Percentiles rank a stretch among this genome's conserved stretches.
phyloP scores from a whole-genome alignment of 1,284 basidiomycete genomes.

The Thecaphora frezii region DNA sequence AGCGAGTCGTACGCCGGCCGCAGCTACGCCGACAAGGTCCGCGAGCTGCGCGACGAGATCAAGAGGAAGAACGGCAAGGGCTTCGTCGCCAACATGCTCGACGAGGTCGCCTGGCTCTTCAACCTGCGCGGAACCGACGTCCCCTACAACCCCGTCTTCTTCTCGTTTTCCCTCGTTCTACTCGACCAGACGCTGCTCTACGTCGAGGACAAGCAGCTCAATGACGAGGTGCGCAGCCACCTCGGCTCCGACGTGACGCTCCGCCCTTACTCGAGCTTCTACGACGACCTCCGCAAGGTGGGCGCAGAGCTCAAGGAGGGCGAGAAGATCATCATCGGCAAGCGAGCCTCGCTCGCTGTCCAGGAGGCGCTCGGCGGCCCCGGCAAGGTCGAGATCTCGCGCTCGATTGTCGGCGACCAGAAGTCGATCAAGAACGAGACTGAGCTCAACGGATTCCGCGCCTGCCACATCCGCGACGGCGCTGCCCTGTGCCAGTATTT shows the following conservation, averaged over 20 bases:
- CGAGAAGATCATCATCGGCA: conserved; percentile 50
- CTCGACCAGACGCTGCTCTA: conserved; percentile 71
- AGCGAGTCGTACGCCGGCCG: conserved; percentile 70
- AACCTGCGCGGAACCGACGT: conserved; percentile 92
- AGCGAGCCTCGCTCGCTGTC: conserved; percentile 52
- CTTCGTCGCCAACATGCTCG: conserved; percentile 56
- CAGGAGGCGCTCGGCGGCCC: conserved; percentile 54
- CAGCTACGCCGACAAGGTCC: conserved; percentile 38
- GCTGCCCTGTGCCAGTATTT: conserved; percentile 78
- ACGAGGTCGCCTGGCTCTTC: conserved; percentile 70
- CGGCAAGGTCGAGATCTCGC: conserved; percentile 35
- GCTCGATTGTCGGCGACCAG: conserved; percentile 71
- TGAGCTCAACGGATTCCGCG: conserved; percentile 87
- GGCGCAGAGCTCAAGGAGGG: conserved; percentile 24
- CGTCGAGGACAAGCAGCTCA: conserved; percentile 69
- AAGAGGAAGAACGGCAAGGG: conserved; percentile 41
- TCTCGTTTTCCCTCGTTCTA: conserved; percentile 83
- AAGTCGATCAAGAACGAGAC: conserved; percentile 86
- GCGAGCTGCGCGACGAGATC: conserved; percentile 47
- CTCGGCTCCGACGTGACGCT: conserved; percentile 69
- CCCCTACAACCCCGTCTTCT: conserved; percentile 89
- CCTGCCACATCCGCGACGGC: conserved; percentile 86
- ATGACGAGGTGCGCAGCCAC: conserved; percentile 66
- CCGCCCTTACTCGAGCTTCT: conserved; percentile 66
- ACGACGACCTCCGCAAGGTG: conserved; percentile 43